Percentiles rank a stretch among this genome's conserved stretches.
Conservation (phyloP, 768 basidiomycete species). For the Amanita subjunquillea region DNA sequence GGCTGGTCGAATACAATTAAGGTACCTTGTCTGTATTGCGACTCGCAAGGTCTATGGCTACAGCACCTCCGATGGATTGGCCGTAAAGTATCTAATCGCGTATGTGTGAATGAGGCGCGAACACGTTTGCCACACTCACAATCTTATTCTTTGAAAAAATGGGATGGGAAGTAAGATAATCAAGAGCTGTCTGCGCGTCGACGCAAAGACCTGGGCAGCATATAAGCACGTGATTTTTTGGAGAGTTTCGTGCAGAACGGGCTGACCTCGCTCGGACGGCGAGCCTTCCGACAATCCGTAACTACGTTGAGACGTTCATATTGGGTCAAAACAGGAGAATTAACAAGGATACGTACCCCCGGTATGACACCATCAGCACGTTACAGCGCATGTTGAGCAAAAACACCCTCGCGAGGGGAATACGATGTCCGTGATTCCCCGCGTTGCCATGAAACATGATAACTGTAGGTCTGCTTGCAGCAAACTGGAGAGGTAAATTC, state of each 20-base stretch:
- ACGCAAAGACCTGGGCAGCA: constrained; percentile 53
- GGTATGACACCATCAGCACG: constrained; percentile 88
- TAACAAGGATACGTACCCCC: constrained; percentile 52
- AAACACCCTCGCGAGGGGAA: constrained; percentile 81
- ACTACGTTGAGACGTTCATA: constrained; percentile 24
- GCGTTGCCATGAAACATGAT: constrained; percentile 93
- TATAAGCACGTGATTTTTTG: background rate
- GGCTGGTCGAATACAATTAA: background rate
- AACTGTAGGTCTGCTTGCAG: constrained; percentile 63
- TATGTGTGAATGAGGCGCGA: background rate
- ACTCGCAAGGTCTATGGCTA: constrained; percentile 80
- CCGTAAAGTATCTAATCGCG: constrained; percentile 59
- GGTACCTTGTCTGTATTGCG: constrained; percentile 60
- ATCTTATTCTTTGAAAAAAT: constrained; percentile 55
- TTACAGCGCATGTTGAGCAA: constrained; percentile 81
- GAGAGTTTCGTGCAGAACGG: background rate
- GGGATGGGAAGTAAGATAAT: constrained; percentile 60
- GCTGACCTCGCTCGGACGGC: constrained; percentile 72
- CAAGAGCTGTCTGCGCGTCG: constrained; percentile 78
- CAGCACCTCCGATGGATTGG: constrained; percentile 88
- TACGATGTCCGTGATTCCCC: constrained; percentile 80
- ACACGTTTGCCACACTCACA: constrained; percentile 26
- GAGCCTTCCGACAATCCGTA: constrained; percentile 85
- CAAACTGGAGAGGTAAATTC: constrained; percentile 20
- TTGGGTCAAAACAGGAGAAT: background rate